Percentiles rank a stretch among this genome's conserved stretches.
Conservation (phyloP, 345 rosid genomes). For the Punica granatum region DNA sequence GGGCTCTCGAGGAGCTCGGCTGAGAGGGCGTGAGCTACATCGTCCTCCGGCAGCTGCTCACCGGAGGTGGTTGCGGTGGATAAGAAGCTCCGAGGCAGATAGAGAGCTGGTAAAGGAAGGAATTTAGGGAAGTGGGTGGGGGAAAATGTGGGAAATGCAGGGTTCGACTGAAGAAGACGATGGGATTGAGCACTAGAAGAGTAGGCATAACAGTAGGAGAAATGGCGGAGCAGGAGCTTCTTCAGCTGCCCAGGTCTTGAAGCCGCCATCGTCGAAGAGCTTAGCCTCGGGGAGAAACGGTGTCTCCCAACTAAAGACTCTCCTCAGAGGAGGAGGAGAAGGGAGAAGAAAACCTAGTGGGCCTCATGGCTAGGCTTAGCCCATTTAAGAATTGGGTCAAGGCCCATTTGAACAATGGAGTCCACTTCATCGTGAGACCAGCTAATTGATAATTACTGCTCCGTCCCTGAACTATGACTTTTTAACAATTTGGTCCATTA, state of each 20-base stretch:
- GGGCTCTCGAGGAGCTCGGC: constrained; percentile 48
- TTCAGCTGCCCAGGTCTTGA: constrained; percentile 48
- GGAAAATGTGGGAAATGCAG: constrained; percentile 12
- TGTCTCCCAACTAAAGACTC: no score
- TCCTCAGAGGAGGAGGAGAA: background rate
- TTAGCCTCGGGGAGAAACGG: no score
- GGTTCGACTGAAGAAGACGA: constrained; percentile 2
- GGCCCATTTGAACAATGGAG: background rate
- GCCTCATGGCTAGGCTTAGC: background rate
- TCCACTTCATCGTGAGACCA: background rate
- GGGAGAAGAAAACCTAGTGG: constrained; percentile 3
- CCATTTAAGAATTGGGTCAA: background rate
- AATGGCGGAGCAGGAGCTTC: constrained; percentile 27
- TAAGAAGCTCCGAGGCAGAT: constrained; percentile 27
- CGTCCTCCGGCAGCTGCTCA: constrained; percentile 20
- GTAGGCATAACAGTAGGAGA: constrained; percentile 14
- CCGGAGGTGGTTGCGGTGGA: constrained; percentile 19
- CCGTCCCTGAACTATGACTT: no score
- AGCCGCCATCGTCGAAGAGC: constrained; percentile 42
- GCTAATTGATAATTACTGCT: no score
- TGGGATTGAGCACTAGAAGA: constrained; percentile 7
- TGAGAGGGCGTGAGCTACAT: constrained; percentile 56
- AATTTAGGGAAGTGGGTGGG: constrained; percentile 17
- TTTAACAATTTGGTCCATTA: no score
- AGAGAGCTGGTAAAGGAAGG: constrained; percentile 18